phyloP scores from a whole-genome alignment of 352 stramenopile genomes.

The Lagenidium giganteum region DNA sequence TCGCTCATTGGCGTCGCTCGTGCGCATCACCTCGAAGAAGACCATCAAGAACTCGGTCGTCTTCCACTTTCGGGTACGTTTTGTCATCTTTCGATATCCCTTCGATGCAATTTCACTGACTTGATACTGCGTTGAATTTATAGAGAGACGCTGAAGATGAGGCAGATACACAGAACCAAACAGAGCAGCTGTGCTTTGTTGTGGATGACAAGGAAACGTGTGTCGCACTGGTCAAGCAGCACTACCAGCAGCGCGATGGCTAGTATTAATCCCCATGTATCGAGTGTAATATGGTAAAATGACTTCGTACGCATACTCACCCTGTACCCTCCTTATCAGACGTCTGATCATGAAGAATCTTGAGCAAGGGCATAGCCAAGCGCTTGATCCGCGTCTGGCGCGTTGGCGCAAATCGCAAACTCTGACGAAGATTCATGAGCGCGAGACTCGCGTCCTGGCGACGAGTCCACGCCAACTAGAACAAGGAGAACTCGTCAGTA shows the following conservation, averaged over 20 bases:
- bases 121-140: background rate
- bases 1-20: slow-evolving; percentile 41
- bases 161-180: background rate
- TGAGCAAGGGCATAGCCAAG: too few relatives aligned
- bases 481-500: too few relatives aligned
- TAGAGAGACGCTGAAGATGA: slow-evolving; percentile 6
- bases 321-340: too few relatives aligned
- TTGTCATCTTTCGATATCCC: background rate
- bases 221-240: slow-evolving; percentile 28
- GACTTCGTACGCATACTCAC: too few relatives aligned
- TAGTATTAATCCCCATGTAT: too few relatives aligned
- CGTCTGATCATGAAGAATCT: too few relatives aligned
- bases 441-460: too few relatives aligned
- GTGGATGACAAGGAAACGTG: slow-evolving; percentile 25
- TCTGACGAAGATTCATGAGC: too few relatives aligned
- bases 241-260: slow-evolving; percentile 22
- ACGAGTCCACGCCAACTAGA: too few relatives aligned
- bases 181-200: slow-evolving; percentile 28
- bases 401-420: too few relatives aligned
- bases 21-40: slow-evolving; percentile 49
- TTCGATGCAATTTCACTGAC: background rate
- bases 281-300: too few relatives aligned
- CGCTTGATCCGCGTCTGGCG: too few relatives aligned
- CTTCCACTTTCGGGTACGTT: slow-evolving; percentile 70
- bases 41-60: slow-evolving; percentile 58